Percentiles rank a stretch among this genome's conserved stretches.
Evolutionary conservation across 305 asterid species (phyloP).

Genomic region (Rubia balearica): DNA sequence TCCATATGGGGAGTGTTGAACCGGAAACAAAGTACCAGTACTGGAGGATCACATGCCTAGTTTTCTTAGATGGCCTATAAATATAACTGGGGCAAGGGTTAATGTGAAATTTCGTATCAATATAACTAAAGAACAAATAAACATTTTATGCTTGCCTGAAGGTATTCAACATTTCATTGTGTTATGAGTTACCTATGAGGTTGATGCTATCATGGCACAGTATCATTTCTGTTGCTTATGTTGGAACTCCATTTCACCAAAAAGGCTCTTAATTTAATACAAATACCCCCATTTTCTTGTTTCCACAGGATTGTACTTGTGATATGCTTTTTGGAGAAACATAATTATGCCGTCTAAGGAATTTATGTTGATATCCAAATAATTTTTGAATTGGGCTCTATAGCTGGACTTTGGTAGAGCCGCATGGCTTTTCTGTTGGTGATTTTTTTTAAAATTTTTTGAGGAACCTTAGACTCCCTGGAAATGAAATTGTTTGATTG

Average conservation of each 20-base stretch:
- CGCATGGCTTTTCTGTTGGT: background rate
- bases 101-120: background rate
- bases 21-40: background rate
- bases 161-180: background rate
- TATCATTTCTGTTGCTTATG: background rate
- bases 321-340: background rate
- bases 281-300: background rate
- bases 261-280: background rate
- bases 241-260: conserved; percentile 4
- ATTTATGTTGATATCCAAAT: background rate
- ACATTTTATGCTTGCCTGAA: background rate
- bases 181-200: background rate
- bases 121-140: background rate
- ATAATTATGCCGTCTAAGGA: background rate
- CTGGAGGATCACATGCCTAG: background rate
- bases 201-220: background rate
- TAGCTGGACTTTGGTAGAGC: background rate
- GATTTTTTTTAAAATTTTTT: background rate
- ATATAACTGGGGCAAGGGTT: background rate
- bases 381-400: background rate
- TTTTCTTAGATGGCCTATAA: background rate
- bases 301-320: background rate
- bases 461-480: background rate
- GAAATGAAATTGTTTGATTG: background rate
- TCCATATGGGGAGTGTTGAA: background rate